Percentiles rank a stretch among this genome's conserved stretches.
These are phyloP conservation scores for Abrus precatorius DNA, from an alignment of 306 rosid species.

Conservation along the genomic window DNA sequence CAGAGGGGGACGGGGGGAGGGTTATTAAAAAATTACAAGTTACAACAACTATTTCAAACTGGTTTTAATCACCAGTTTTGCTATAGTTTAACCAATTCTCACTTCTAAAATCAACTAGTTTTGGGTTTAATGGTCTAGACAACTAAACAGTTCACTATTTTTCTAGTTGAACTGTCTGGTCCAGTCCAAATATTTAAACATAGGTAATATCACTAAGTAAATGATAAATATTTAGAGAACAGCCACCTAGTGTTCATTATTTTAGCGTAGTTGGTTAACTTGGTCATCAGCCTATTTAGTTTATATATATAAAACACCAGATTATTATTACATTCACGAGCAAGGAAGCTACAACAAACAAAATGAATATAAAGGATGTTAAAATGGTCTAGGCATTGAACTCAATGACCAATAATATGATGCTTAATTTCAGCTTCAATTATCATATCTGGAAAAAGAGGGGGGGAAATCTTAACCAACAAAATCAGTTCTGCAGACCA, in stretches of 20 bases:
- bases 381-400: background rate
- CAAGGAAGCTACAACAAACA: background rate
- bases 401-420: background rate
- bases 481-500: slow-evolving; percentile 38
- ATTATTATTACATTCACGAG: background rate
- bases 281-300: background rate
- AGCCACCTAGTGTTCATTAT: background rate
- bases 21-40: background rate
- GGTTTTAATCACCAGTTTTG: background rate
- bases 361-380: background rate
- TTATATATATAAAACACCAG: background rate
- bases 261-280: background rate
- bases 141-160: background rate
- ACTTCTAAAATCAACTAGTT: background rate
- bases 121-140: background rate
- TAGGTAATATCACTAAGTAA: background rate
- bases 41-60: background rate
- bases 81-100: background rate
- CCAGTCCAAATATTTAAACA: background rate
- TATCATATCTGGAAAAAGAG: background rate
- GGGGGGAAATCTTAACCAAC: background rate
- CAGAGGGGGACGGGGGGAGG: too few species aligned
- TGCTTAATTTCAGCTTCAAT: slow-evolving; percentile 24
- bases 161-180: background rate
- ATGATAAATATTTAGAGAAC: slow-evolving; percentile 16